phyloP scores from a whole-genome alignment of 2,329 filamentous ascomycete genomes.

The Colletotrichum melonis region DNA sequence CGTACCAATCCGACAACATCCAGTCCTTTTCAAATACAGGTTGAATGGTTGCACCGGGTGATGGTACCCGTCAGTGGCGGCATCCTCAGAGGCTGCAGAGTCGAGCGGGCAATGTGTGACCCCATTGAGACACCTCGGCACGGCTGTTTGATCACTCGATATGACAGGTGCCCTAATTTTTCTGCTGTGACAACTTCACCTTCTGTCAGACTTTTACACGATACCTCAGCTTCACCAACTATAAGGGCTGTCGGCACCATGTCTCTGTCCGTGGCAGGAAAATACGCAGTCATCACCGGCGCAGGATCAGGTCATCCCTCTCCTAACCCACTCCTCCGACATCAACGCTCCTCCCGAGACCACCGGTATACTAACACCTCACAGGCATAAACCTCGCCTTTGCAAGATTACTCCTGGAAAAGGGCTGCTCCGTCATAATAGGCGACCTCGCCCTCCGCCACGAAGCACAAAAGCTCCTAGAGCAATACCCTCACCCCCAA shows the following conservation, averaged over 20 bases:
- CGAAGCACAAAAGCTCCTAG: slow-evolving; percentile 48
- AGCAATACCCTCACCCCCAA: slow-evolving; percentile 42
- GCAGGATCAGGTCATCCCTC: slow-evolving; percentile 38
- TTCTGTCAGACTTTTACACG: background rate
- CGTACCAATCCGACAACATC: background rate
- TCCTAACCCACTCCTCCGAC: too few relatives aligned
- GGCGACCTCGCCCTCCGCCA: slow-evolving; percentile 49
- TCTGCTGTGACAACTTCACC: background rate
- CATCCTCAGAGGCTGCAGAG: background rate
- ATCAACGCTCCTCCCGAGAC: too few relatives aligned
- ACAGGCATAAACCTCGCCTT: slow-evolving; percentile 52
- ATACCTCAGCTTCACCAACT: background rate
- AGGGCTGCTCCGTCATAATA: slow-evolving; percentile 51
- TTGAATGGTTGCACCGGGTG: background rate
- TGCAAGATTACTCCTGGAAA: slow-evolving; percentile 45
- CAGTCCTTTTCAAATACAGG: background rate
- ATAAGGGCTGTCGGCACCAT: slow-evolving; percentile 8
- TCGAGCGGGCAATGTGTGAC: background rate
- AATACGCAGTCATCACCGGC: slow-evolving; percentile 39
- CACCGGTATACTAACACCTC: too few relatives aligned
- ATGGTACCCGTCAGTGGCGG: background rate
- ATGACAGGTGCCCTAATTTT: background rate
- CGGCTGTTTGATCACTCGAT: background rate
- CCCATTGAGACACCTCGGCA: background rate
- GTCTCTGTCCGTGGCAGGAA: slow-evolving; percentile 40